Conservation (phyloP, 164 flowering plant species). For the Magnolia changhungtana region DNA sequence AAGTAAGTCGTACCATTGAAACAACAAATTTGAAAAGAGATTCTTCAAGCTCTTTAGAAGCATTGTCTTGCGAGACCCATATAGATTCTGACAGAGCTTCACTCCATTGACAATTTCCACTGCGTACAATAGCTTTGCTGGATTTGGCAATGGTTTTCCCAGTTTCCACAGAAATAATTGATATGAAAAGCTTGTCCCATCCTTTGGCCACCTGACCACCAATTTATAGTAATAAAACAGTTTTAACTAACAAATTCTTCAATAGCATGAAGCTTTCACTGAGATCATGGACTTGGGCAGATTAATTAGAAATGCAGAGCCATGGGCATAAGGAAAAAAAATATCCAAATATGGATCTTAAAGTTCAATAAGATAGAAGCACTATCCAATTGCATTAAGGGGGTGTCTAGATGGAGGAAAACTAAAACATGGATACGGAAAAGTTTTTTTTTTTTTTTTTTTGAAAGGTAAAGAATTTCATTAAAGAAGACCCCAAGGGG, state of each 20-base stretch:
- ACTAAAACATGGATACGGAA: too few species aligned
- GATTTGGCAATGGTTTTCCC: conserved; percentile 50
- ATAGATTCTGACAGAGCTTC: conserved; percentile 56
- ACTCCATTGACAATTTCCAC: conserved; percentile 58
- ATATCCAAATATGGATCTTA: too few species aligned
- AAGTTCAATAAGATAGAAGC: not conserved
- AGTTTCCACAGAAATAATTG: conserved; percentile 41
- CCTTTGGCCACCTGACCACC: conserved; percentile 56
- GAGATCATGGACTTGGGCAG: not conserved
- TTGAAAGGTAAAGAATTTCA: too few species aligned
- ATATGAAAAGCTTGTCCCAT: conserved; percentile 63
- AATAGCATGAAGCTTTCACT: not conserved
- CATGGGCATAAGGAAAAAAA: too few species aligned
- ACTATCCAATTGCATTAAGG: not conserved
- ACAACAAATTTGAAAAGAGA: conserved; percentile 43
- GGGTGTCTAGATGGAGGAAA: not conserved
- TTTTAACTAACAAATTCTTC: not conserved
- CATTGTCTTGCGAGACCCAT: conserved; percentile 38
- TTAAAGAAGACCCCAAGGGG: too few species aligned
- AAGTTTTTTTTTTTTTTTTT: too few species aligned
- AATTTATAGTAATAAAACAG: not conserved
- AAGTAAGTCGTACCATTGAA: conserved; percentile 35
- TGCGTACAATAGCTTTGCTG: conserved; percentile 40
- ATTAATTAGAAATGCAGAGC: not conserved
- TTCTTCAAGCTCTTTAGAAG: conserved; percentile 37